phyloP scores from a whole-genome alignment of 768 basidiomycete genomes.

The Leucocoprinus sp. region DNA sequence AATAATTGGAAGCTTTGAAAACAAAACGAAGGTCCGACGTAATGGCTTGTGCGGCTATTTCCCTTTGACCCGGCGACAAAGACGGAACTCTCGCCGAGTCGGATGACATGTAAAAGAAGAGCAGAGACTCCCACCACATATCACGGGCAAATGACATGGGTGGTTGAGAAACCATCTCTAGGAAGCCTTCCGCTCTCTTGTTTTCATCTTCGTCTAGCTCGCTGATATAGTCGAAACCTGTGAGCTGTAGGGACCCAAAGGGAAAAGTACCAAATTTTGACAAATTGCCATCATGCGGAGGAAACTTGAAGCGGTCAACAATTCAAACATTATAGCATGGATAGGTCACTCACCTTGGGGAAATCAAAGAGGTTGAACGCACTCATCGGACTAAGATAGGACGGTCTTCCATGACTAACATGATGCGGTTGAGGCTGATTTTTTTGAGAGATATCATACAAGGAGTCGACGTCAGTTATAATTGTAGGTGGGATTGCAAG shows the following conservation, averaged over 20 bases:
- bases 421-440: slow-evolving; percentile 16
- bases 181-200: slow-evolving; percentile 16
- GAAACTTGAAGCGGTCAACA: slow-evolving; percentile 13
- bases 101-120: slow-evolving; percentile 43
- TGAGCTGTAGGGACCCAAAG: not conserved
- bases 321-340: not conserved
- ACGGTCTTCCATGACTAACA: slow-evolving; percentile 23
- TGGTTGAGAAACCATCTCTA: slow-evolving; percentile 44
- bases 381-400: slow-evolving; percentile 19
- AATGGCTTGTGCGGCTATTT: slow-evolving; percentile 35
- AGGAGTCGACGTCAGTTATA: not conserved
- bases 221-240: slow-evolving; percentile 18
- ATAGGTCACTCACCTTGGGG: not conserved
- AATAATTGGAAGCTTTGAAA: slow-evolving; percentile 58
- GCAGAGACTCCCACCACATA: slow-evolving; percentile 73
- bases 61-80: slow-evolving; percentile 36
- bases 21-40: slow-evolving; percentile 53
- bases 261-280: slow-evolving; percentile 15
- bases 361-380: not conserved
- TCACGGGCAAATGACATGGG: slow-evolving; percentile 61
- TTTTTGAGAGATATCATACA: not conserved
- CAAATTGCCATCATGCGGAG: slow-evolving; percentile 15
- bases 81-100: slow-evolving; percentile 22
- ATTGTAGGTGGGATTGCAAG: not conserved
- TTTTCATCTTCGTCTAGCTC: slow-evolving; percentile 23